Evolutionary conservation across 2,329 filamentous ascomycete species (phyloP).

Genomic region (Pseudopyricularia javanii): DNA sequence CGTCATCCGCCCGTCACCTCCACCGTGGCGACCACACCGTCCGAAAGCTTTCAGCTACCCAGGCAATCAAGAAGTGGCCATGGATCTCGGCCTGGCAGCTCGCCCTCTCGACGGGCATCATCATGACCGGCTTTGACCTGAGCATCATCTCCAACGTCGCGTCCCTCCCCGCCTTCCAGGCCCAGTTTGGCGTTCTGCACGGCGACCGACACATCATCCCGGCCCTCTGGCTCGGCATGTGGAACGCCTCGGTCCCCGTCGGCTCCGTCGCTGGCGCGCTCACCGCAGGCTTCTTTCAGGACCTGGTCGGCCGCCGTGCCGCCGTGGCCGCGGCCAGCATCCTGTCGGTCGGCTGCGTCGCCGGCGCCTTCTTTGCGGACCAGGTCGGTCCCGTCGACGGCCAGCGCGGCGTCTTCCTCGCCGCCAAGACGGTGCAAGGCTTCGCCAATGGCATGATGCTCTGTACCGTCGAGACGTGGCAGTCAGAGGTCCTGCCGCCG

Average conservation of each 20-base stretch:
- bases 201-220: neutral
- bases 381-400: neutral
- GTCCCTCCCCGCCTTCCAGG: neutral
- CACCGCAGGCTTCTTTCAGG: neutral
- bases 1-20: neutral
- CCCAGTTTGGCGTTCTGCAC: neutral
- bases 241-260: neutral
- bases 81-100: neutral
- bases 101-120: neutral
- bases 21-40: neutral
- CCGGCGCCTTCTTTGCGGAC: neutral
- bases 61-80: neutral
- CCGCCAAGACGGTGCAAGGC: neutral
- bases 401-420: neutral
- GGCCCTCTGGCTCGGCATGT: neutral
- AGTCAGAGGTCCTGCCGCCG: neutral
- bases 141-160: neutral
- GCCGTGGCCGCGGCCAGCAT: neutral
- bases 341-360: neutral
- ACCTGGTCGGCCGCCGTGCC: neutral
- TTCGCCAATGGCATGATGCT: neutral
- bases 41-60: neutral
- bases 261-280: neutral
- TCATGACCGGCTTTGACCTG: neutral
- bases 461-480: conserved; percentile 1